These are phyloP conservation scores for Balakata baccata DNA, from an alignment of 345 rosid genomes.

Conservation along the genomic window DNA sequence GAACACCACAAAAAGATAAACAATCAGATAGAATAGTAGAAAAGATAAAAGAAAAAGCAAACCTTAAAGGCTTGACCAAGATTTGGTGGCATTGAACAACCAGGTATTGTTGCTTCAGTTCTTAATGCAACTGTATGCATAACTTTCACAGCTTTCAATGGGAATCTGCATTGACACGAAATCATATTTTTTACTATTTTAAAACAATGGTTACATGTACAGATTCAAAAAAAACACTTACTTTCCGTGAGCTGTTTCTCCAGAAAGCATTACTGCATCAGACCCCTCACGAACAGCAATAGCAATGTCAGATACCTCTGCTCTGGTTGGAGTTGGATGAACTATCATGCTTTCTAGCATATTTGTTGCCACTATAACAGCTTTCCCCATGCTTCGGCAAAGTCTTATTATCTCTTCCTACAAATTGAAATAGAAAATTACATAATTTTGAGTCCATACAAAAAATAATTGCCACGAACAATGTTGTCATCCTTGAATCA, in stretches of 20 bases:
- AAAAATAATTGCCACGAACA: not conserved
- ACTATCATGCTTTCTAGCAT: slow-evolving; percentile 99
- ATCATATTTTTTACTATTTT: slow-evolving; percentile 6
- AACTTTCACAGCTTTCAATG: slow-evolving; percentile 93
- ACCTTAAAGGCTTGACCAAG: slow-evolving; percentile 91
- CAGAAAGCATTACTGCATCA: slow-evolving; percentile 98
- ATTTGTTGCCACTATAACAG: slow-evolving; percentile 97
- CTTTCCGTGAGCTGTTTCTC: slow-evolving; percentile 99
- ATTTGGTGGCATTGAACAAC: slow-evolving; percentile 76
- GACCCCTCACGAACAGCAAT: slow-evolving; percentile 99
- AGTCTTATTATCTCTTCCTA: slow-evolving; percentile 86
- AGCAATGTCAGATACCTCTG: slow-evolving; percentile 98
- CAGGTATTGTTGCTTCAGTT: slow-evolving; percentile 85
- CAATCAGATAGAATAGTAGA: not conserved
- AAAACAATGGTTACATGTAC: not conserved
- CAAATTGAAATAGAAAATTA: slow-evolving; percentile 19
- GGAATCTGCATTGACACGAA: slow-evolving; percentile 52
- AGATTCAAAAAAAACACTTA: slow-evolving; percentile 33
- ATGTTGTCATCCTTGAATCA: slow-evolving; percentile 9
- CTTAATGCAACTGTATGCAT: slow-evolving; percentile 94
- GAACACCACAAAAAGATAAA: no score
- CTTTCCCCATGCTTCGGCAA: slow-evolving; percentile 99
- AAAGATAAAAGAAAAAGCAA: not conserved
- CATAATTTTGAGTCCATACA: not conserved
- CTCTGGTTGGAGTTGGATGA: slow-evolving; percentile 97